phyloP scores from a whole-genome alignment of 2,329 filamentous ascomycete genomes.

The Arthrobotrys sphaeroides region DNA sequence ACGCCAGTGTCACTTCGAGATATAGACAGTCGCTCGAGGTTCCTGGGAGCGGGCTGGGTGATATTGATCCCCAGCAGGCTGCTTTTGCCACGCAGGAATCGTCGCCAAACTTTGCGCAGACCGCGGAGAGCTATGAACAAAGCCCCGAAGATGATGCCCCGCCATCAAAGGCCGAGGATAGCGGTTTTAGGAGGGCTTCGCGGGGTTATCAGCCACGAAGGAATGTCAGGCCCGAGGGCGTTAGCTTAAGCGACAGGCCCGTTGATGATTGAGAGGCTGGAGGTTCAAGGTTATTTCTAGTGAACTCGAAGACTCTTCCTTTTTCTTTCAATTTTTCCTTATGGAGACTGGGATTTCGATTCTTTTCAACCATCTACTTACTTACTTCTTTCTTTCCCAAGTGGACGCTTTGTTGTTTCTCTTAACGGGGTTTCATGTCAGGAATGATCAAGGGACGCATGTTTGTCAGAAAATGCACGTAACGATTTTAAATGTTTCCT shows the following conservation, averaged over 20 bases:
- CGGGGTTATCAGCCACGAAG: conserved; percentile 46
- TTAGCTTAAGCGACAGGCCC: conserved; percentile 77
- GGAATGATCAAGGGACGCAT: conserved; percentile 20
- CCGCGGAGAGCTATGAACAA: conserved; percentile 57
- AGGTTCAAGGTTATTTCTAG: background rate
- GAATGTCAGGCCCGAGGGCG: conserved; percentile 62
- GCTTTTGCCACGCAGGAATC: conserved; percentile 64
- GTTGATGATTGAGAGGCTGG: conserved; percentile 72
- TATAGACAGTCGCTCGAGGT: conserved; percentile 47
- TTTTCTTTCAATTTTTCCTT: background rate
- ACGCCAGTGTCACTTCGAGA: conserved; percentile 9
- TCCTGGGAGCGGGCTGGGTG: conserved; percentile 36
- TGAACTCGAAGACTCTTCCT: too few relatives aligned
- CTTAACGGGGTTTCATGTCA: conserved; percentile 25
- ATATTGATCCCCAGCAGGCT: conserved; percentile 57
- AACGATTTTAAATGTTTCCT: conserved; percentile 5
- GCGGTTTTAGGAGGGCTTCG: conserved; percentile 52
- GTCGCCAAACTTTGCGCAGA: conserved; percentile 57
- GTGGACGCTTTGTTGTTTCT: conserved; percentile 3
- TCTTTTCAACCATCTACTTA: background rate
- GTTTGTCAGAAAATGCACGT: conserved; percentile 31
- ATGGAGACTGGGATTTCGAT: background rate
- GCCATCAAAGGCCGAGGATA: conserved; percentile 59
- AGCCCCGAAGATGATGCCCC: conserved; percentile 58
- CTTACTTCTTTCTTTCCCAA: background rate